Evolutionary conservation across 31 red algal species (phyloP), one percentile per base, ranked within the genome.

Genomic region (Odonthalia washingtoniensis): DNA sequence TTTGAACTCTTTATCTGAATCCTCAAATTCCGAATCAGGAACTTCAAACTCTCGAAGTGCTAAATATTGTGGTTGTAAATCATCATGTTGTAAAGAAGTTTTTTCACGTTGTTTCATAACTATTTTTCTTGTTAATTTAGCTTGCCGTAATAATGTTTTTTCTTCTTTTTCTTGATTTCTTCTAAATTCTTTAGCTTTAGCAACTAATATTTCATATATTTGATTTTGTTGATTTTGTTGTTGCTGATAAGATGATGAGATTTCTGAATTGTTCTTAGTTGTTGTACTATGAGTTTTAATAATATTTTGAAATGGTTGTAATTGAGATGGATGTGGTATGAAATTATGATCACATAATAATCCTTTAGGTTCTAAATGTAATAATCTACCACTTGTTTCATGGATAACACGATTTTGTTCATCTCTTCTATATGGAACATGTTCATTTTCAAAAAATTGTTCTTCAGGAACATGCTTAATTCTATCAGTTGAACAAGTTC

Each of bases 361-460:
- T n/a, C 88, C 94, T 14, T 68, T 87, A 16, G 84, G 89, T 27
- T 77, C 68, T n/a, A 89, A 39, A 70, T 96, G 94, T 60, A 93
- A 44, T 45, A 91, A 74, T 40, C 84, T 31, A 6, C 94, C 85
- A 35, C 86, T 92, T 30, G 38, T 72, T 39, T 87, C 94, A 78
- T 96, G 84, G 16, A 96, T 53, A 27, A 89, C 86, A 4, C 81
- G 79, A 46, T 93, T 78, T 31, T 91, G 53, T 32, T 49, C 60
- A 84, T 98, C 95, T 6, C 88, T 57, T 64, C 76, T 60, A 75
- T 78, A 83, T 17, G 91, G 81, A 46, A 74, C 41, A 57, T 57
- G 82, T 41, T 98, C 95, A 70, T 75, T 66, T 1, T 85, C 74
- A 68, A 98, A 98, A 80, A 98, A 98, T 79, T 98, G 95, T 82